Conservation (phyloP, 768 basidiomycete species). For the Suillus alpinus region DNA sequence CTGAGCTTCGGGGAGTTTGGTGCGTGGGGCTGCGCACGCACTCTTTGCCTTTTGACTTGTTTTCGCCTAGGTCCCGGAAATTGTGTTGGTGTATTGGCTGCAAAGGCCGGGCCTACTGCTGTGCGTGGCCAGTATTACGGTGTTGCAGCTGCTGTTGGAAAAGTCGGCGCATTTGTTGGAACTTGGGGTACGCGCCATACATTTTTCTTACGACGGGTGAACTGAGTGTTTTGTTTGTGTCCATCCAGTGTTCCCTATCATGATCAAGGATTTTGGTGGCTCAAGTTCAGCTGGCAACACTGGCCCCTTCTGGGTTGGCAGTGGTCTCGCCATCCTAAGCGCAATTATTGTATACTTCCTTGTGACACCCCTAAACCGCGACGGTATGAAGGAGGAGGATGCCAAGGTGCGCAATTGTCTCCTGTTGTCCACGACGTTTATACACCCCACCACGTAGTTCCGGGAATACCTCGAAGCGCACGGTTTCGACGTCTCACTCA, state of each 20-base stretch:
- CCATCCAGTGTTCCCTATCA: conserved; percentile 57
- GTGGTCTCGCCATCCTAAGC: conserved; percentile 77
- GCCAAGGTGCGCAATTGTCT: conserved; percentile 41
- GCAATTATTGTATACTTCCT: conserved; percentile 72
- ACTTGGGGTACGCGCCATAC: conserved; percentile 60
- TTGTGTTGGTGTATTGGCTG: conserved; percentile 79
- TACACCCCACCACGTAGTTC: conserved; percentile 47
- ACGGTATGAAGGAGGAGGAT: conserved; percentile 82
- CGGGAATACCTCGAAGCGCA: conserved; percentile 75
- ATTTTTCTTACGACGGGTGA: background rate
- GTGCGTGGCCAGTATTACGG: conserved; percentile 87
- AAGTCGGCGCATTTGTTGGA: conserved; percentile 80
- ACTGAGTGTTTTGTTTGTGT: conserved; percentile 1
- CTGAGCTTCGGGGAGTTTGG: conserved; percentile 86
- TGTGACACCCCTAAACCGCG: conserved; percentile 68
- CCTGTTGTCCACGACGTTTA: background rate
- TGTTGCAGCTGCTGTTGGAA: conserved; percentile 80
- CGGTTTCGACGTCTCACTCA: conserved; percentile 74
- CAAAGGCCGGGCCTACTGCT: conserved; percentile 84
- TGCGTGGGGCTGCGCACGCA: conserved; percentile 9
- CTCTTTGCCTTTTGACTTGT: conserved; percentile 3
- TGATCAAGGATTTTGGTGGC: conserved; percentile 68
- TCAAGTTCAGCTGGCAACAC: conserved; percentile 58
- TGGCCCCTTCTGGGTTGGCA: conserved; percentile 87
- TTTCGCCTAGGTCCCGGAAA: conserved; percentile 67